Evolutionary conservation across 768 basidiomycete species (phyloP).

Genomic region (Suillus brevipes): DNA sequence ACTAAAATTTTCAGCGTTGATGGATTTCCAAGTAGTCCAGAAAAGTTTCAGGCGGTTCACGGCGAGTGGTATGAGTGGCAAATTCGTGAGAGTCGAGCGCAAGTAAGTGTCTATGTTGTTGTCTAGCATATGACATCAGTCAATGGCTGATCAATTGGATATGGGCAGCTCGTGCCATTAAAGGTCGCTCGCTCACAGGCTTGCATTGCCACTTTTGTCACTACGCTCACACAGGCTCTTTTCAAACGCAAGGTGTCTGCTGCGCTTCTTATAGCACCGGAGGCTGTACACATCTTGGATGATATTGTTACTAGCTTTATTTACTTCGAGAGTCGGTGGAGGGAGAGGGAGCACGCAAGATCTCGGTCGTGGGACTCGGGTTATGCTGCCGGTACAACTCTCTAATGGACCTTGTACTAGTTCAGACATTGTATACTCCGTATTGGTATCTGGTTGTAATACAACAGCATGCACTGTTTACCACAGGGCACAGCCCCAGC

Average conservation of each 20-base stretch:
- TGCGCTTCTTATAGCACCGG: constrained; percentile 29
- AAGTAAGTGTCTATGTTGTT: constrained; percentile 16
- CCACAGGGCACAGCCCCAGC: no score
- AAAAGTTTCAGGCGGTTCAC: constrained; percentile 26
- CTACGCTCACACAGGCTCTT: constrained; percentile 17
- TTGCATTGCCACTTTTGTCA: constrained; percentile 31
- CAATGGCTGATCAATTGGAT: neutral
- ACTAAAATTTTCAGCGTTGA: neutral
- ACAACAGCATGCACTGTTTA: no score
- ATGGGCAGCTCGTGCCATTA: constrained; percentile 28
- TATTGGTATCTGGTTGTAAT: neutral
- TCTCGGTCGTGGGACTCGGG: constrained; percentile 12
- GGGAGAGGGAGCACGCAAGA: constrained; percentile 22
- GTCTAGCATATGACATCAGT: neutral
- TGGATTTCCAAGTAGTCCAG: constrained; percentile 17
- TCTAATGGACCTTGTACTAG: neutral
- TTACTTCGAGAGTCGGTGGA: constrained; percentile 34
- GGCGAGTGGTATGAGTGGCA: constrained; percentile 31
- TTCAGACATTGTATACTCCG: neutral
- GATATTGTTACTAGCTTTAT: constrained; percentile 39
- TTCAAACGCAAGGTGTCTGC: constrained; percentile 19
- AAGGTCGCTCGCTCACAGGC: constrained; percentile 5
- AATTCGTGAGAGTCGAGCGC: constrained; percentile 21
- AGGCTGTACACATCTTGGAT: constrained; percentile 32
- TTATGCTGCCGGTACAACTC: neutral